Base-by-base conservation (phyloP, 2,329 filamentous ascomycete species). In the Eurotiales sp. region DNA sequence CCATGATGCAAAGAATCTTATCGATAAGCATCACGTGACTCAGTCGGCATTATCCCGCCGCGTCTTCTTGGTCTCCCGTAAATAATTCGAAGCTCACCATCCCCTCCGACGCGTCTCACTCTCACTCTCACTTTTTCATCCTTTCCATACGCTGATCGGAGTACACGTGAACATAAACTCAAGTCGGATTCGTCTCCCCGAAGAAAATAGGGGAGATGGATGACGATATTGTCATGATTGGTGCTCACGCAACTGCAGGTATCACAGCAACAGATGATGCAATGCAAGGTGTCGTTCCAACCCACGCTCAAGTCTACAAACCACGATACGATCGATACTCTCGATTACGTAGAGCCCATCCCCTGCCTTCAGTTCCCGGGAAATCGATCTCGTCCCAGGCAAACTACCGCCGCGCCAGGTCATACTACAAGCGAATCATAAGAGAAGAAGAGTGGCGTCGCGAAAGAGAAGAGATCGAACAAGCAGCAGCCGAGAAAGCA, bases 131-230 rank as follows among this genome's bases (percentile, higher is more conserved):
- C 8, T 19, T 17, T 37, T 3, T 37, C 12, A 15, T 15, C 10
- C 3, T n/a, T 3, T 34, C 12, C n/a, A n/a, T n/a, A n/a, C n/a
- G n/a, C n/a, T n/a, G n/a, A n/a, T n/a, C n/a, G n/a, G n/a, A n/a
- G n/a, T n/a, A n/a, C n/a, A n/a, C n/a, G 30, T n/a, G 12, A 36
- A 36, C 11, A 17, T 12, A 17, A 1, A 36, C 17, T 36, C 32
- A 37, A 37, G 4, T n/a, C n/a, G 17, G 4, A 19, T 27, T 8
- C 27, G 5, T 27, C 36, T 22, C 29, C 7, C 30, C 11, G 36
- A 36, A 43, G 27, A 50, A 36, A 43, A 25, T 37, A 36, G 29
- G 29, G 39, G 19, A 50, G 36, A 50, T 49, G 46, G 37, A 42
- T 15, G 19, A 12, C 37, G 39, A 43, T 25, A 25, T 27, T 2